Conservation (phyloP, 2,329 filamentous ascomycete genomes). For the Trichoderma cornu-damae region DNA sequence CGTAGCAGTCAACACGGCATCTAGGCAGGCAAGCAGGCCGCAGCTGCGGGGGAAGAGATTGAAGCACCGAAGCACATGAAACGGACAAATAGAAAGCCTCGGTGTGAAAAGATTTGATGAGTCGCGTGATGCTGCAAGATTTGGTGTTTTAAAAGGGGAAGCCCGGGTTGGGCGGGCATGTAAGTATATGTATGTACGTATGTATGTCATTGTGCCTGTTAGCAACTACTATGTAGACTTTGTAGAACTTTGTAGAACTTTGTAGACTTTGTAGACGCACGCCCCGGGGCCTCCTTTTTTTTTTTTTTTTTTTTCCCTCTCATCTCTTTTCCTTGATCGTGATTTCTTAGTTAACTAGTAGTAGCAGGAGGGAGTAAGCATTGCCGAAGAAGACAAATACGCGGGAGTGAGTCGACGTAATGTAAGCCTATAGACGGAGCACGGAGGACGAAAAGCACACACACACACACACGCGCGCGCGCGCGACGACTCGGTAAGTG, state of each 20-base stretch:
- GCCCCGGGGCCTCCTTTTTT: background rate
- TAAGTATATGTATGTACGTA: no score
- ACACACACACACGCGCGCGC: no score
- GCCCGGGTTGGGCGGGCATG: conserved; percentile 7
- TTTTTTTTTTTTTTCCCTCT: background rate
- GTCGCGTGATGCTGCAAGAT: conserved; percentile 15
- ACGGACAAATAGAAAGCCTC: conserved; percentile 3
- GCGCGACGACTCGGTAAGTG: background rate
- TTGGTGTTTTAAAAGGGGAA: conserved; percentile 5
- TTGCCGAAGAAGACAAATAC: no score
- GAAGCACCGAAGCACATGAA: background rate
- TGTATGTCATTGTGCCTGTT: background rate
- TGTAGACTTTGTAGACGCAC: background rate
- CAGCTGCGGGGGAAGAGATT: background rate
- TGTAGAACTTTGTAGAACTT: background rate
- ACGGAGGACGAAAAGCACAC: no score
- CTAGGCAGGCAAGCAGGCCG: background rate
- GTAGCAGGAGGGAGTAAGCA: background rate
- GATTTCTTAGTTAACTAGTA: no score
- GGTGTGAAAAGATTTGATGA: conserved; percentile 1
- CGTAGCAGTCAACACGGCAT: background rate
- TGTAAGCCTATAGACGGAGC: no score
- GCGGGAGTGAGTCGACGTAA: no score
- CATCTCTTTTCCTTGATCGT: background rate
- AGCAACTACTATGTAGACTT: no score